These are phyloP conservation scores for Striga asiatica DNA, from an alignment of 257 asterid genomes.

Conservation along the genomic window DNA sequence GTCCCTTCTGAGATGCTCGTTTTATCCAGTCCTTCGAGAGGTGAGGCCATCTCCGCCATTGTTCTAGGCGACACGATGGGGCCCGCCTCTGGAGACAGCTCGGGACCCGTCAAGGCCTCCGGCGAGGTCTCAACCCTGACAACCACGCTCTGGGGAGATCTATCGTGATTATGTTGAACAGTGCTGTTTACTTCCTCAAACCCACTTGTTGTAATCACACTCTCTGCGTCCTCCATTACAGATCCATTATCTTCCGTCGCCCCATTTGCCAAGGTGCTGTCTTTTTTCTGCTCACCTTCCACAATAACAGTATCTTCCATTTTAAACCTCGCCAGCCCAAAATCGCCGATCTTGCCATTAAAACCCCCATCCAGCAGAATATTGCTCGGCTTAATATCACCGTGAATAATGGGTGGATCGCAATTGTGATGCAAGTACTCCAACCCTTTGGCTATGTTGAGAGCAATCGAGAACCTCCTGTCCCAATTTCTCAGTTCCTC, in stretches of 20 bases:
- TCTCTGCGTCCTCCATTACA: constrained; percentile 68
- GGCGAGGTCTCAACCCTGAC: constrained; percentile 57
- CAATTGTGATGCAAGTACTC: constrained; percentile 83
- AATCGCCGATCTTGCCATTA: constrained; percentile 82
- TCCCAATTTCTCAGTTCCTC: constrained; percentile 68
- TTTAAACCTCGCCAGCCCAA: constrained; percentile 83
- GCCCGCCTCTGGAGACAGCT: constrained; percentile 46
- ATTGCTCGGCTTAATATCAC: constrained; percentile 93
- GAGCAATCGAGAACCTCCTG: constrained; percentile 50
- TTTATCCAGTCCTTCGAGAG: constrained; percentile 55
- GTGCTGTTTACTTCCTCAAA: constrained; percentile 48
- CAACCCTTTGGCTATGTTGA: constrained; percentile 75
- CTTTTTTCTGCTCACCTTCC: constrained; percentile 56
- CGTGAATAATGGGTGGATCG: constrained; percentile 85
- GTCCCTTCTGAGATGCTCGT: constrained; percentile 54
- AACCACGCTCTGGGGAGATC: constrained; percentile 69
- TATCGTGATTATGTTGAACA: constrained; percentile 27
- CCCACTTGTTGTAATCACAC: constrained; percentile 53
- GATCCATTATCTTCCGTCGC: constrained; percentile 61
- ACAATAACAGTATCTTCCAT: constrained; percentile 38
- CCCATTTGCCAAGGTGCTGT: constrained; percentile 28
- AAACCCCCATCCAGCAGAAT: constrained; percentile 51
- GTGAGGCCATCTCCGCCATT: constrained; percentile 65
- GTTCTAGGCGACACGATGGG: constrained; percentile 65
- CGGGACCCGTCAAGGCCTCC: constrained; percentile 36